These are phyloP conservation scores for Puccinia triticina DNA, from an alignment of 1,284 basidiomycete genomes.

Conservation along the genomic window DNA sequence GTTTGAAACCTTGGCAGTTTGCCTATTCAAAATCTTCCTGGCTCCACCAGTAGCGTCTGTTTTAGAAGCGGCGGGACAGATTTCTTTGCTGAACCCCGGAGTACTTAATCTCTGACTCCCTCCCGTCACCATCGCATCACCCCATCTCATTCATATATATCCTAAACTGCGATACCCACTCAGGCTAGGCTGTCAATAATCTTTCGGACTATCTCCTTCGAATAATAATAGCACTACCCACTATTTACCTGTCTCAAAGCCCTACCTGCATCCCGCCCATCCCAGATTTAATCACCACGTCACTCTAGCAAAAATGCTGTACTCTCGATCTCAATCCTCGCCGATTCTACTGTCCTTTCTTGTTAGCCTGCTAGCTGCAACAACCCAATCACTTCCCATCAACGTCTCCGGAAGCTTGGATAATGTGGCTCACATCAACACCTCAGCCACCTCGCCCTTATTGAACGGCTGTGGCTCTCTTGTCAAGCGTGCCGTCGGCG, in stretches of 20 bases:
- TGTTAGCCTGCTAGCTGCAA: not conserved
- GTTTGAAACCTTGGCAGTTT: conserved; percentile 22
- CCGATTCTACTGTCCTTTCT: not conserved
- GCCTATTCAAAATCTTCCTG: conserved; percentile 2
- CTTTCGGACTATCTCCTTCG: not conserved
- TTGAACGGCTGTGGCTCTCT: not conserved
- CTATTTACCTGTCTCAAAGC: not conserved
- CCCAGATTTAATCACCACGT: not conserved
- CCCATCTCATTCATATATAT: conserved; percentile 11
- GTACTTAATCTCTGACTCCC: not conserved
- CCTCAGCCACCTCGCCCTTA: not conserved
- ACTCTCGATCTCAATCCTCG: not conserved
- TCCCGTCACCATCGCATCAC: not conserved
- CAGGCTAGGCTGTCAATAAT: not conserved
- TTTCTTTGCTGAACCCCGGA: not conserved
- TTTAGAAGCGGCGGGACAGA: not conserved
- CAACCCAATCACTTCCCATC: conserved; percentile 4
- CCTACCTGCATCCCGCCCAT: not conserved
- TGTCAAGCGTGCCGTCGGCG: conserved; percentile 1
- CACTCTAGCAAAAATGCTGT: not conserved
- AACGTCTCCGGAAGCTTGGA: not conserved
- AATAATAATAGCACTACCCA: not conserved
- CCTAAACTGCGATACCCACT: not conserved
- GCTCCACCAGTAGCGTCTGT: not conserved
- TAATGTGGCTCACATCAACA: not conserved